Base-by-base conservation (phyloP, 805 yeast genomes). In the Sugiyamaella smithiae region DNA sequence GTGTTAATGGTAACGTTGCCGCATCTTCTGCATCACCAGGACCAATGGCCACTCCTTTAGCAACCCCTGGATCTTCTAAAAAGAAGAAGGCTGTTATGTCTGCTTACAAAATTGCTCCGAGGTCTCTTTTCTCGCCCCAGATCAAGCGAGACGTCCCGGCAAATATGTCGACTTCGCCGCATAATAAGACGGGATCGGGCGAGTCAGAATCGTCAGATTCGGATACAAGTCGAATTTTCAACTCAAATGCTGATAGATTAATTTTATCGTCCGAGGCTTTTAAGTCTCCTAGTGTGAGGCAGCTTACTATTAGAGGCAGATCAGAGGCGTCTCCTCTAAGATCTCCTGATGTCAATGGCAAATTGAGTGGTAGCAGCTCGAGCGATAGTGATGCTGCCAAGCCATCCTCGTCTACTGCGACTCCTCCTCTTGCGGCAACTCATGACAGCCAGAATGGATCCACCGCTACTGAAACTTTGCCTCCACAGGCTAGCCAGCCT, bases 201-300 rank as follows among this genome's bases (percentile, higher is more conserved):
- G 23, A n/a, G 20, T 11, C 7, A 14, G 32, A 14, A 3, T 6
- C 26, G 11, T 43, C 49, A 6, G 22, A 14, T 19, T 25, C 26
- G n/a, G 35, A 23, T 25, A 16, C 31, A 16, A 57, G 7, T 45
- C 64, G 62, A 25, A 48, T 78, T 19, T 70, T 77, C 60, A 71
- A 71, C 49, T 58, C 73, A 23, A 65, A 70, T 23, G 79, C 87
- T 3, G 90, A 86, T 62, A 74, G 76, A 46, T 84, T 87, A 3
- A 84, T 87, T 52, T 65, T 85, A 51, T 71, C 84, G 2, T 79
- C 88, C n/a, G 84, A 80, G 36, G 79, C 85, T 3, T 85, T 86
- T 38, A 31, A 40, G 11, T 63, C 83, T 2, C 88, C 88, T 45
- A 76, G 75, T 50, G 72, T 78, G 53, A 77, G 77, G 43, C 73